phyloP scores from a whole-genome alignment of 352 stramenopile species.

The Phytopythium sindhum region DNA sequence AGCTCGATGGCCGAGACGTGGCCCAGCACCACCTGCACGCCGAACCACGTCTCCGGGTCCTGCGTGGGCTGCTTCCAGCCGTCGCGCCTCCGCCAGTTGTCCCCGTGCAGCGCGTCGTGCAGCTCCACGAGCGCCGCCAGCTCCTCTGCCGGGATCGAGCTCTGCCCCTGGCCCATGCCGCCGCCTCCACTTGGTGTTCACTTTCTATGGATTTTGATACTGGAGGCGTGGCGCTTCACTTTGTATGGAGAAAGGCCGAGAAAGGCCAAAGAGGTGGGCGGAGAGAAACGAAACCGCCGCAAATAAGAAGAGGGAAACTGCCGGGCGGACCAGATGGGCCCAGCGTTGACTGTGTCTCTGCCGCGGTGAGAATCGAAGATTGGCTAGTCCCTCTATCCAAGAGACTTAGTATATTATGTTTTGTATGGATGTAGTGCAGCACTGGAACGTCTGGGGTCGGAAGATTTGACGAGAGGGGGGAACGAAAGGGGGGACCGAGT shows the following conservation, averaged over 20 bases:
- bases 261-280: background rate
- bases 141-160: conserved; percentile 67
- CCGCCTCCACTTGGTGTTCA: no score
- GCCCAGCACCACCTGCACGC: conserved; percentile 63
- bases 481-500: background rate
- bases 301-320: conserved; percentile 1
- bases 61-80: conserved; percentile 70
- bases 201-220: no score
- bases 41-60: conserved; percentile 80
- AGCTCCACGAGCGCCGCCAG: conserved; percentile 65
- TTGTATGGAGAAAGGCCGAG: background rate
- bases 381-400: background rate
- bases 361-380: background rate
- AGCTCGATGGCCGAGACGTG: conserved; percentile 77
- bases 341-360: background rate
- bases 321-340: background rate
- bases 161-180: conserved; percentile 78
- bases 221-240: no score
- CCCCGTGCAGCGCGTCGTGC: conserved; percentile 63
- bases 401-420: background rate
- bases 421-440: background rate
- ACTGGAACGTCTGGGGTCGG: background rate
- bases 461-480: background rate
- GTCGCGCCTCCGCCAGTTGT: conserved; percentile 68
- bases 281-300: background rate